Evolutionary conservation across 2,329 filamentous ascomycete species (phyloP), one percentile per base, ranked within the genome.

Genomic region (Penicillium sp.): DNA sequence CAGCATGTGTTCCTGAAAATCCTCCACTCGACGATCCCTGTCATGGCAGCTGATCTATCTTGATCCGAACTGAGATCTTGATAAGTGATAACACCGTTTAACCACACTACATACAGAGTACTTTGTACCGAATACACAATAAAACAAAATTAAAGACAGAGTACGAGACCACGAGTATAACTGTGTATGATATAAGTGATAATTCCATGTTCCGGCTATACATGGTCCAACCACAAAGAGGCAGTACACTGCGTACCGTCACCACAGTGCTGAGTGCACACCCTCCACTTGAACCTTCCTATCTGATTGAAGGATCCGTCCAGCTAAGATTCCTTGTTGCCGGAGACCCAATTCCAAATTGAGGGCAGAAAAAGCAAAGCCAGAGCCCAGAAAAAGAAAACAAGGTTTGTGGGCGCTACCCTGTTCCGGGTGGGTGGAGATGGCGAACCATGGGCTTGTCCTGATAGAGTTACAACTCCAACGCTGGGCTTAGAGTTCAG

Each of bases 1-100:
- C 33, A 47, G 46, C 43, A 42, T 43, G 46, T 48, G 56, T 58
- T 57, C 55, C 55, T 57, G 55, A 57, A 51, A 52, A 57, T 57
- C 56, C 49, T 52, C 51, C 35, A 24, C 53, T 28, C 51, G 56
- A 42, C 56, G 56, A 58, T 58, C 56, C 56, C 56, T 58, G 56
- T 58, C 51, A 53, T 48, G 26, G 55, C 49, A 57, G 55, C 50
- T 52, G 56, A 58, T 54, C 50, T 42, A 47, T 54, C 51, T 53
- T 47, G 51, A 53, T 53, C 51, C 46, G 20, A 47, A 53, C 50
- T 52, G 38, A 20, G 43, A 54, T 35, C 28, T 40, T 46, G 45
- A 48, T 40, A 30, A 20, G 12, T 35, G 8, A 9, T 9, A 33
- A 33, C 9, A n/a, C n/a, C n/a, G n/a, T n/a, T n/a, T n/a, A n/a